Base-by-base conservation (phyloP, 331 rosid species). In the Quercus phellos region DNA sequence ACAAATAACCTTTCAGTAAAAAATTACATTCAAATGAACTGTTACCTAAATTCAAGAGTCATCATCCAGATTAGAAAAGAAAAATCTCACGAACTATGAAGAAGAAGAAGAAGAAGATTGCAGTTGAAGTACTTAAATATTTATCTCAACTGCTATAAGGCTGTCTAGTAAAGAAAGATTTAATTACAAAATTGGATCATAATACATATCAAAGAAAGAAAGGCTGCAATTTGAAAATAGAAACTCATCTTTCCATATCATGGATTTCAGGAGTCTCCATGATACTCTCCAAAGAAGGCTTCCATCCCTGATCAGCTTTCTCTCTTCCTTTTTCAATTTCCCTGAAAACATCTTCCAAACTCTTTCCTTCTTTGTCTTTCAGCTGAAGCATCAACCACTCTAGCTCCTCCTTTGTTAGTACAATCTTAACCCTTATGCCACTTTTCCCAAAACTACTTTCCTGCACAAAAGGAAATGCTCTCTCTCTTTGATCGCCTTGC, bases 281-380 rank as follows among this genome's bases (percentile, higher is more conserved):
- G 71, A 94, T 89, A 38, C 92, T 87, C 35, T 89, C 97, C 24
- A 94, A 74, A 77, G 95, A 90, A 86, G 98, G 98, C 80, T 87
- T 92, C 98, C 98, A 94, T 3, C 75, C 85, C 26, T 38, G 46
- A 38, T 61, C 78, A 21, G 18, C 56, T 24, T 27, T 38, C 26
- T 68, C 74, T 46, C 71, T 85, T 67, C 87, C 85, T 51, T 87
- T 92, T 79, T 87, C 81, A 30, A 94, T 92, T 79, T 89, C 90
- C 68, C 10, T 64, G 76, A 94, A 78, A 8, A 90, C 84, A 59
- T 90, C 76, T 43, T 92, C 92, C 30, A 94, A 46, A 3, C 78
- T 78, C 76, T 82, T 78, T 53, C 92, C 92, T 74, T 70, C 71
- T 74, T 82, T 82, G 68, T 87, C 68, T 5, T 88, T 85, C 13